Base-by-base conservation (phyloP, 257 asterid genomes). In the Jaltomata sinuosa region DNA sequence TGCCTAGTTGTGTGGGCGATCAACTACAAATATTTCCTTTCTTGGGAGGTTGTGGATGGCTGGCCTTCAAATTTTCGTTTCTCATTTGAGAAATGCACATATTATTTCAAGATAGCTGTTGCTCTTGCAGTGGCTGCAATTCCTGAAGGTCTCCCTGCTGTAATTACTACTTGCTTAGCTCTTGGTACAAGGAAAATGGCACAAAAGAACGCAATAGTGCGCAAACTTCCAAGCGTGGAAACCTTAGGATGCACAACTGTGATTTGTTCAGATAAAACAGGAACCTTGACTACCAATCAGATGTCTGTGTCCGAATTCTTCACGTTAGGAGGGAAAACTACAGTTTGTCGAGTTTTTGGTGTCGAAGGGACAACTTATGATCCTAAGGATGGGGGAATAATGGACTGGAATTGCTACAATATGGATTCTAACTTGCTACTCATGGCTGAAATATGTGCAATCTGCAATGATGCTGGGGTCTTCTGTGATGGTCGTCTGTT, bases 101-200 rank as follows among this genome's bases (percentile, higher is more conserved):
- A 92, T 69, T 92, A 94, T 87, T 94, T 94, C 65, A 90, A 94
- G 84, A 90, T 92, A 50, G 97, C 97, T 64, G 91, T 94, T 62
- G 94, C 96, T 21, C 91, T 94, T 64, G 97, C 97, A 3, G 97
- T 94, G 40, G 97, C 97, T 65, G 97, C 97, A 7, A 92, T 94
- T 49, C 97, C 97, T 3, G 97, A 94, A 87, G 97, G 97, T 45
- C 91, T 94, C 38, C 95, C 97, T 5, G 89, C 97, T 36, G 97
- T 93, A 15, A 93, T 93, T 14, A 93, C 97, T 0, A 92, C 97
- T 36, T 93, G 93, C 87, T 80, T 92, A 79, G 97, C 97, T 27
- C 88, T 93, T 18, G 95, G 97, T 53, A 93, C 97, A 9, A 87
- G 91, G 21, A 93, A 91, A 85, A 91, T 92, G 95, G 97, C 93